phyloP scores from a whole-genome alignment of 495 filamentous ascomycete genomes.

The Talaromyces liani region DNA sequence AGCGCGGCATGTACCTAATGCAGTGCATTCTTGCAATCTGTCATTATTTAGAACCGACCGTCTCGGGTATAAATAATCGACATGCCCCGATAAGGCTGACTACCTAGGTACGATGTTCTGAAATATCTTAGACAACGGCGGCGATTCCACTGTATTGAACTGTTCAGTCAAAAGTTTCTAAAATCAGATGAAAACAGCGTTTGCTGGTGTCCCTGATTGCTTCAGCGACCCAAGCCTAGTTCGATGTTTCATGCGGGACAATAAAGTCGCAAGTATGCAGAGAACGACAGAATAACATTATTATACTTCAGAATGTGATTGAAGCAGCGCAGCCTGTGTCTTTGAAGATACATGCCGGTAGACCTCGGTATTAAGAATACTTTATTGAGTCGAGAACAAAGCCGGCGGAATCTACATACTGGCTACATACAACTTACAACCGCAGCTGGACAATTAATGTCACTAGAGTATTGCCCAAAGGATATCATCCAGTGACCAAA shows the following conservation, averaged over 20 bases:
- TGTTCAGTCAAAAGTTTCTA: neutral
- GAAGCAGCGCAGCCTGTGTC: too few relatives aligned
- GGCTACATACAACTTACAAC: too few relatives aligned
- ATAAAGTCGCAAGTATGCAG: neutral
- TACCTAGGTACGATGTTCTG: neutral
- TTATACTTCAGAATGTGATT: too few relatives aligned
- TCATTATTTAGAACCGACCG: neutral
- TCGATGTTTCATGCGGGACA: neutral
- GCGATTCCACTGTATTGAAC: neutral
- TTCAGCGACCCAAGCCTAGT: neutral
- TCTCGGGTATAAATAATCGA: neutral
- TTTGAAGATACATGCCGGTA: neutral
- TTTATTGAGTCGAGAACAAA: too few relatives aligned
- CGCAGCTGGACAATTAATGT: too few relatives aligned
- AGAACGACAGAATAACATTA: too few relatives aligned
- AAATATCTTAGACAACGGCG: neutral
- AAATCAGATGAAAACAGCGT: neutral
- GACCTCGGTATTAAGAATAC: neutral
- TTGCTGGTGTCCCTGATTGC: neutral
- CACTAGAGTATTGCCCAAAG: too few relatives aligned
- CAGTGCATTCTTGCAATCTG: neutral
- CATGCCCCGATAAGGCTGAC: neutral
- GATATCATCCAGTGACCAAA: too few relatives aligned
- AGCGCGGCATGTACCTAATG: neutral
- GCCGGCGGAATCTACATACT: too few relatives aligned